These are phyloP conservation scores for Thalassia testudinum DNA, from an alignment of 116 monocot species.

Conservation along the genomic window DNA sequence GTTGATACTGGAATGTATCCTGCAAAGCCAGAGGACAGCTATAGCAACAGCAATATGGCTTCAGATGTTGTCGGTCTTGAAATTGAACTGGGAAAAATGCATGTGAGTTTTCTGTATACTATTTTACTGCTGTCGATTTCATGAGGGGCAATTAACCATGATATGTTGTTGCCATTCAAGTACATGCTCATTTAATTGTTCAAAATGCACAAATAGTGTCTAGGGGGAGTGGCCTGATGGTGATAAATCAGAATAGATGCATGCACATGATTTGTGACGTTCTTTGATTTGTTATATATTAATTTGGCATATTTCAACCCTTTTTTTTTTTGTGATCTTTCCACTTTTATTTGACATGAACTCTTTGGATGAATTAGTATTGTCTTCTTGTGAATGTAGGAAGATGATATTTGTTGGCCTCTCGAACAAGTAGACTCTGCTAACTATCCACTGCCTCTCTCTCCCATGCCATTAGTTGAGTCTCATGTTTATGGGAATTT, in stretches of 20 bases:
- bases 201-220: no score
- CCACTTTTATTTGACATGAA: no score
- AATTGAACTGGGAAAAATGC: not conserved
- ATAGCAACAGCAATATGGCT: constrained; percentile 1
- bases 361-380: not conserved
- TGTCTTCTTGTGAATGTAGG: not conserved
- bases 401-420: not conserved
- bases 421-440: no score
- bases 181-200: no score
- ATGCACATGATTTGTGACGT: no score
- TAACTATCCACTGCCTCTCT: no score
- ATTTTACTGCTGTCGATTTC: not conserved
- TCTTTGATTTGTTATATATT: not conserved
- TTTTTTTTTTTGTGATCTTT: not conserved
- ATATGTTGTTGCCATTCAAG: no score
- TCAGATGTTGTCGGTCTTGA: constrained; percentile 1
- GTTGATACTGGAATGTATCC: not conserved
- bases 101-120: not conserved
- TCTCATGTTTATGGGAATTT: no score
- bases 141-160: no score
- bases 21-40: constrained; percentile 11
- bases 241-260: no score
- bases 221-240: no score
- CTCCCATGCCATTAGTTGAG: no score
- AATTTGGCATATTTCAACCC: not conserved